Evolutionary conservation across 352 stramenopile genomes (phyloP), one percentile per base, ranked within the genome.

Genomic region (Phytophthora melonis): DNA sequence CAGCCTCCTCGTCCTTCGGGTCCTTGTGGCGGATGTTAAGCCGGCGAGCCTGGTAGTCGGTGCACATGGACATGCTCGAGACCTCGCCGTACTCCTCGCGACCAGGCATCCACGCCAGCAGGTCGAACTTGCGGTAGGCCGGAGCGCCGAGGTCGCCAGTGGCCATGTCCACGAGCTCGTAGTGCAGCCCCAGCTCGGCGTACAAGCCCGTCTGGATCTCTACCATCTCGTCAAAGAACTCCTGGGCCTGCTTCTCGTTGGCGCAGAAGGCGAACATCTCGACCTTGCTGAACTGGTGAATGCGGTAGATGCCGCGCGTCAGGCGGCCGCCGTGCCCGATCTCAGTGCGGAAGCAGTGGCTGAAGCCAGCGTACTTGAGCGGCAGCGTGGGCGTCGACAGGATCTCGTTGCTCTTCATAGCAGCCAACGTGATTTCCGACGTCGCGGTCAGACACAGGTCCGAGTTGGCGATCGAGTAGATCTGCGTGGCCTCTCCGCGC

Each of bases 211-310:
- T 90, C 74, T 97, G 85, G 50, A 97, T 90, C 3, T 75, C 79
- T 8, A 94, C 66, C 78, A 97, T 93, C 55, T 95, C 88, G 9
- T 96, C 57, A 41, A 96, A 94, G 63, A 94, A 90, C 14, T 19
- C 19, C 18, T 94, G 76, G 3, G 80, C 86, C 67, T 97, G 86
- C 5, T 74, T 78, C 75, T 90, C 87, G 27, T 87, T 84, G 30
- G 84, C 88, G 30, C 82, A 86, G 66, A 97, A 95, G 61, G 79
- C 88, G 61, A 97, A 94, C 91, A 97, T 96, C 69, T 97, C 91
- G 18, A 96, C 90, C 62, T 97, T 97, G 72, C 76, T 92, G 66
- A 97, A 97, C 72, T 97, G 92, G 74, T 97, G 92, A 68, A 97
- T 92, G 30, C 92, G 90, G 69, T 96, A 97, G 47, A 97, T 88